phyloP scores from a whole-genome alignment of 495 filamentous ascomycete genomes.

The Aspergillus nidulans region DNA sequence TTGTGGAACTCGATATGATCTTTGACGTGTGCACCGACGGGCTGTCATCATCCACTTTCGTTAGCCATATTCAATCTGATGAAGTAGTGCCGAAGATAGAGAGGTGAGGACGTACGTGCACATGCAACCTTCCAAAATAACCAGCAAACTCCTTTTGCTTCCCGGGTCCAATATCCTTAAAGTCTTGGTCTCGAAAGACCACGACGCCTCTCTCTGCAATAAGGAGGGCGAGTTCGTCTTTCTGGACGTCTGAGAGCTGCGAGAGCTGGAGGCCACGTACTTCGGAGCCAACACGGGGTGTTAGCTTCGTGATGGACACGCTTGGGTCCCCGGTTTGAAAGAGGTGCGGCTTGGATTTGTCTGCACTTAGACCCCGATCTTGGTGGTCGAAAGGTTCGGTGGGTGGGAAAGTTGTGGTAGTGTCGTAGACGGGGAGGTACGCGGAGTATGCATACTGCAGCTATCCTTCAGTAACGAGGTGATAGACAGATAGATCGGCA shows the following conservation, averaged over 20 bases:
- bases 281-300: slow-evolving; percentile 69
- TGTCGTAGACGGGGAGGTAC: slow-evolving; percentile 52
- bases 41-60: background rate
- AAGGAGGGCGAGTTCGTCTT: slow-evolving; percentile 69
- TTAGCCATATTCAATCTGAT: no score
- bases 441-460: slow-evolving; percentile 33
- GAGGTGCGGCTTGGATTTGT: slow-evolving; percentile 19
- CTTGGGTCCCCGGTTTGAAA: slow-evolving; percentile 43
- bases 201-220: slow-evolving; percentile 70
- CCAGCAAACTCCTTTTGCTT: slow-evolving; percentile 60
- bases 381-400: slow-evolving; percentile 44
- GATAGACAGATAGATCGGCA: no score
- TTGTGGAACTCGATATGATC: slow-evolving; percentile 3
- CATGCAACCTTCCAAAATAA: slow-evolving; percentile 66
- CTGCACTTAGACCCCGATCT: slow-evolving; percentile 44
- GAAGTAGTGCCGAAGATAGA: no score
- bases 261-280: slow-evolving; percentile 65
- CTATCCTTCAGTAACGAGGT: no score
- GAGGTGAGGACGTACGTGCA: background rate
- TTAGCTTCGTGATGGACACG: slow-evolving; percentile 58
- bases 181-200: slow-evolving; percentile 65
- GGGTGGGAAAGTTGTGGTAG: slow-evolving; percentile 36
- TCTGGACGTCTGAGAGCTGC: slow-evolving; percentile 61
- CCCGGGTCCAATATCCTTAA: slow-evolving; percentile 54
- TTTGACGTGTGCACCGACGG: background rate